Evolutionary conservation across 805 yeast genomes (phyloP).

Genomic region (Lipomyces lipofer): DNA sequence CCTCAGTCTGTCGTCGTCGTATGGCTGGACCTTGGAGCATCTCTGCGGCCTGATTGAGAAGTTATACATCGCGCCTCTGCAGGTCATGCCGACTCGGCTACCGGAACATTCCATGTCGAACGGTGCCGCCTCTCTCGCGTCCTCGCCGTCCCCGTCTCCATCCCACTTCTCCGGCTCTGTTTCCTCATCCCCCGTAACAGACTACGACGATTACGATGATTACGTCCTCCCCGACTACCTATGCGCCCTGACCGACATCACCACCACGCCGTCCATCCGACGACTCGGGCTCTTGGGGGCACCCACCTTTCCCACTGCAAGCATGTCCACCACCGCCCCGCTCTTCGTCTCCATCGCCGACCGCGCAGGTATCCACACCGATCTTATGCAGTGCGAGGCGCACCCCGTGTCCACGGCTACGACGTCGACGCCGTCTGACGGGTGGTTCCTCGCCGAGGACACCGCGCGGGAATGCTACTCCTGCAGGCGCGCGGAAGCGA

Average conservation of each 20-base stretch:
- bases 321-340: constrained; percentile 22
- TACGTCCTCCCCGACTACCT: constrained; percentile 11
- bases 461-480: constrained; percentile 6
- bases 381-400: constrained; percentile 21
- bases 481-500: constrained; percentile 13
- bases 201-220: constrained; percentile 5
- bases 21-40: constrained; percentile 24
- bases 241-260: constrained; percentile 17
- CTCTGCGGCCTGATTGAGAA: constrained; percentile 18
- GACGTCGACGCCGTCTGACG: constrained; percentile 2
- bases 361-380: constrained; percentile 27
- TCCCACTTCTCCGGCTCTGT: background rate
- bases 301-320: constrained; percentile 26
- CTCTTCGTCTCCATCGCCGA: constrained; percentile 9
- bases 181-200: constrained; percentile 9
- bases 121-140: background rate
- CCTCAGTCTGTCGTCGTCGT: constrained; percentile 20
- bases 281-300: constrained; percentile 23
- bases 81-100: background rate
- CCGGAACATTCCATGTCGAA: too few species aligned
- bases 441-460: constrained; percentile 26
- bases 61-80: constrained; percentile 15
- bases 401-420: constrained; percentile 1
- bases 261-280: constrained; percentile 21
- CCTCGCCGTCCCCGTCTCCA: constrained; percentile 8